Percentiles rank a stretch among this genome's conserved stretches.
phyloP scores from a whole-genome alignment of 2,329 filamentous ascomycete genomes.

The Didymella glomerata region DNA sequence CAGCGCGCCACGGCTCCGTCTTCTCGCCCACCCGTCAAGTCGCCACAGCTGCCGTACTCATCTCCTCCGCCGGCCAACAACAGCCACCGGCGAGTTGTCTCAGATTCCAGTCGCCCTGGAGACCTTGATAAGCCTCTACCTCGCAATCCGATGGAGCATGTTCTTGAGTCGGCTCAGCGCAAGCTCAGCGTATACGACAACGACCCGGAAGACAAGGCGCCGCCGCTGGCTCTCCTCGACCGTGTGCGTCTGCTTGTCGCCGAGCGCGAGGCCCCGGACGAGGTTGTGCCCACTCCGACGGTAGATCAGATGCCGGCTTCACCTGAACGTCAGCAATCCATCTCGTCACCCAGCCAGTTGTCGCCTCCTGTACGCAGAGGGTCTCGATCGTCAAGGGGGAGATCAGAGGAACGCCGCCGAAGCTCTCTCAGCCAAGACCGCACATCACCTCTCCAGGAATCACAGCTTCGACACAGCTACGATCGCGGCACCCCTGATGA shows the following conservation, averaged over 20 bases:
- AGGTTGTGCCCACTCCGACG: constrained; percentile 16
- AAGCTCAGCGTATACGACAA: constrained; percentile 21
- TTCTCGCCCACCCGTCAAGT: constrained; percentile 1
- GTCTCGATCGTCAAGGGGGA: constrained; percentile 37
- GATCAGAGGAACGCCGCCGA: constrained; percentile 41
- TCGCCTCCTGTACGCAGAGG: constrained; percentile 35
- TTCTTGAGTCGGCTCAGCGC: constrained; percentile 13
- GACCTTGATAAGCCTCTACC: constrained; percentile 16
- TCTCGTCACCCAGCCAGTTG: constrained; percentile 30
- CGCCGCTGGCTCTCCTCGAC: constrained; percentile 38
- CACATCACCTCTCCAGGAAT: constrained; percentile 40
- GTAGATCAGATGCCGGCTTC: constrained; percentile 24
- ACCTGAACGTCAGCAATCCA: constrained; percentile 20
- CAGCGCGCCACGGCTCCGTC: neutral
- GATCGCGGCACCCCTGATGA: constrained; percentile 44
- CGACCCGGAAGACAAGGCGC: constrained; percentile 29
- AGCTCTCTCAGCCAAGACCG: constrained; percentile 43
- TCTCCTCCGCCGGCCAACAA: constrained; percentile 22
- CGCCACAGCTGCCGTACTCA: constrained; percentile 14
- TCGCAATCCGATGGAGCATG: constrained; percentile 15
- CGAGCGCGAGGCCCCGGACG: constrained; percentile 28
- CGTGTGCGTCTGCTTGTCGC: constrained; percentile 37
- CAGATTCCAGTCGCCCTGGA: constrained; percentile 21
- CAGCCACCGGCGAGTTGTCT: constrained; percentile 22
- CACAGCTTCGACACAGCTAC: constrained; percentile 30